Evolutionary conservation across 768 basidiomycete species (phyloP), one percentile per base, ranked within the genome.

Genomic region (Psilocybe cubensis): DNA sequence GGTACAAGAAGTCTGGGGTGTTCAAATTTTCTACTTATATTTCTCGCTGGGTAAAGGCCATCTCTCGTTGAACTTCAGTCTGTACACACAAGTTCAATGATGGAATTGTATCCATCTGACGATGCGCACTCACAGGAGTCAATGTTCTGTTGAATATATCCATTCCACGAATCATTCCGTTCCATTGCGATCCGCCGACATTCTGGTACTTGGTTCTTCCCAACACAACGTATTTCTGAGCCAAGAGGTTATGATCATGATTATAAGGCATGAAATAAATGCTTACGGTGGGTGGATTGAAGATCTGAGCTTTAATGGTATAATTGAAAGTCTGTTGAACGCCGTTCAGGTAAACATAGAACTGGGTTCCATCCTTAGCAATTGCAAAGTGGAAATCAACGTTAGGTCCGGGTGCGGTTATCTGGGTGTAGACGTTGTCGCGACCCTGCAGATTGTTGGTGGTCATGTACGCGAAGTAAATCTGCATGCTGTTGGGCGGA

Each of bases 141-240:
- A 50, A 21, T 1, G 31, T 50, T 38, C 49, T 35, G 31, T 50
- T 50, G 49, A 50, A 50, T 10, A 50, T 35, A 38, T 50, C 49
- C 49, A 50, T 50, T 4, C 49, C 49, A 14, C 38, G 49, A 33
- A 50, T 50, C 18, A 50, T 23, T 20, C 31, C 49, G 24, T 50
- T 33, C 35, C 49, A 50, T 23, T 50, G 49, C 4, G 31, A n/a
- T 21, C 49, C 49, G 14, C 29, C 49, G 9, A 38, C 20, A 24
- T 50, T 50, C 10, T 50, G 49, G 31, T 21, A 50, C 49, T 35
- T 50, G n/a, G 49, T 50, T 20, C 29, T 50, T 14, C 49, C 49
- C 12, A 50, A 33, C 2, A 50, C 49, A 23, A 50, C 31, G 14
- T 50, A 4, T 50, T 50, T 50, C 49, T 50, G 18, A 2, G 23